Evolutionary conservation across 202 grass and related monocot species (phyloP).

Genomic region (Setaria viridis): DNA sequence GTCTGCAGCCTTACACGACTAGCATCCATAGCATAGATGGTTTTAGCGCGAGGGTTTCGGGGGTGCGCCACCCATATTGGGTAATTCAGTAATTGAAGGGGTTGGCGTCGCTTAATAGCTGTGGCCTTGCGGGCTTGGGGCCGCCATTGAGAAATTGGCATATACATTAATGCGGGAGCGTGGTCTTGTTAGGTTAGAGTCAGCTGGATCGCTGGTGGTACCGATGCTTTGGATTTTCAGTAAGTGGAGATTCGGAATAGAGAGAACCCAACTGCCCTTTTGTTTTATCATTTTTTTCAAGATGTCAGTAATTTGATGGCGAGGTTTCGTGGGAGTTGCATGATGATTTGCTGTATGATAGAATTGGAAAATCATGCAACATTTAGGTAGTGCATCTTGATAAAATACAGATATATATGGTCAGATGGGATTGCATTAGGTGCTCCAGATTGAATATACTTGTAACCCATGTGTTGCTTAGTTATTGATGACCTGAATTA

Average conservation of each 20-base stretch:
- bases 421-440: background rate
- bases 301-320: background rate
- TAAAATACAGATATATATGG: background rate
- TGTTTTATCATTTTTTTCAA: background rate
- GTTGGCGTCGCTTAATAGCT: background rate
- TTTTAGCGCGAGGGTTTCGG: slow-evolving; percentile 16
- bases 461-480: background rate
- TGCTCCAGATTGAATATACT: background rate
- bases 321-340: background rate
- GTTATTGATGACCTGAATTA: background rate
- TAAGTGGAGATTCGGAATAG: background rate
- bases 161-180: background rate
- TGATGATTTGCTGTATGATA: background rate
- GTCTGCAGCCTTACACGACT: background rate
- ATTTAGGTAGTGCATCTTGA: background rate
- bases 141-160: background rate
- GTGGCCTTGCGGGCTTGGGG: background rate
- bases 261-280: background rate
- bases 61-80: background rate
- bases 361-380: background rate
- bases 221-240: background rate
- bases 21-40: background rate
- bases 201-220: background rate
- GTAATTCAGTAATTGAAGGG: background rate
- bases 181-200: background rate